Conservation (phyloP, 2,329 filamentous ascomycete species). For the Zymoseptoria ardabiliae region DNA sequence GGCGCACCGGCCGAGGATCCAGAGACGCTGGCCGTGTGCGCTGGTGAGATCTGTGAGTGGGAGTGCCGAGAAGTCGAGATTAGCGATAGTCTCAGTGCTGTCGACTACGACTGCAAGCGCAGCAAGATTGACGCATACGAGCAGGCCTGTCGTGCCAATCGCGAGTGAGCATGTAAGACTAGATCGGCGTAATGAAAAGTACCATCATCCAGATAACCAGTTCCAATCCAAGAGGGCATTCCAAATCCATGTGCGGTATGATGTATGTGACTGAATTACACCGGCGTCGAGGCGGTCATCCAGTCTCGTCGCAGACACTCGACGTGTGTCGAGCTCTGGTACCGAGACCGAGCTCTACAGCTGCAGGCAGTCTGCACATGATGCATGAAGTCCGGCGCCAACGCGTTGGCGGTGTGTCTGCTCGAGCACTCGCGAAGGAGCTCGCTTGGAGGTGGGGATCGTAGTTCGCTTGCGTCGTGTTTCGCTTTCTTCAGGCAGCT, state of each 20-base stretch:
- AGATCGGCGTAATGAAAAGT: too few relatives aligned
- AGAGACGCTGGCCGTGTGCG: neutral
- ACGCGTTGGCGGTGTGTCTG: neutral
- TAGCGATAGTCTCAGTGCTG: conserved; percentile 5
- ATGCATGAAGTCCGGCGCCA: neutral
- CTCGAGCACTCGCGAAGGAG: neutral
- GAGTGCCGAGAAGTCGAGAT: conserved; percentile 1
- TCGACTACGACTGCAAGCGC: neutral
- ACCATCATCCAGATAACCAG: neutral
- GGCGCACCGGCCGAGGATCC: neutral
- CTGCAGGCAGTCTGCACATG: neutral
- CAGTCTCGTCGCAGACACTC: neutral
- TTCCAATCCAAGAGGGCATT: neutral
- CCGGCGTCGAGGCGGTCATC: neutral
- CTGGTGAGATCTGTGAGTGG: neutral
- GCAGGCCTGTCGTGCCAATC: neutral
- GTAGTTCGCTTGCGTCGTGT: neutral
- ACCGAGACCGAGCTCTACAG: neutral
- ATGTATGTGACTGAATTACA: neutral
- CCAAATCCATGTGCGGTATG: neutral
- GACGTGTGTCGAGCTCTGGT: neutral
- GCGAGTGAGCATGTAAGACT: neutral
- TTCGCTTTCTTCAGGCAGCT: neutral
- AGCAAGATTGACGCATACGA: conserved; percentile 3
- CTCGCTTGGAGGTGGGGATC: neutral